Evolutionary conservation across 2,329 filamentous ascomycete species (phyloP).

Genomic region (Dothideomycetes sp.): DNA sequence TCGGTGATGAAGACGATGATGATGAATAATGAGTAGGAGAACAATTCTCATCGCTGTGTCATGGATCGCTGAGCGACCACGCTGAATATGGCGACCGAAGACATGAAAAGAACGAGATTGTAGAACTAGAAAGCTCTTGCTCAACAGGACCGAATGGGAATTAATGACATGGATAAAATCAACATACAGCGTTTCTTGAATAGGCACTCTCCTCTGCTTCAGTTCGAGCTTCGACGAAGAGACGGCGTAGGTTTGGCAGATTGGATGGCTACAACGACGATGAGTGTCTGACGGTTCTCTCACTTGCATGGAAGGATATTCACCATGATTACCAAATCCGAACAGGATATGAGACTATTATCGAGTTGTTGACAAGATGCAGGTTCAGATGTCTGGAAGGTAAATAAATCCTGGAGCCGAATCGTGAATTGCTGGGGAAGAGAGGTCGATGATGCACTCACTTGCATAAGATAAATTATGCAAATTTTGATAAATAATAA

Average conservation of each 20-base stretch:
- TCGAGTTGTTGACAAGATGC: no score
- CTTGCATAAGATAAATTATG: no score
- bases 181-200: slow-evolving; percentile 76
- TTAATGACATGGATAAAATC: slow-evolving; percentile 1
- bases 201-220: slow-evolving; percentile 93
- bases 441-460: no score
- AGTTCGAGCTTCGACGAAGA: slow-evolving; percentile 89
- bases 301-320: no score
- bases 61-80: slow-evolving; percentile 80
- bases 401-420: no score
- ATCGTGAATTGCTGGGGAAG: no score
- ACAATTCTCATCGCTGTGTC: slow-evolving; percentile 19
- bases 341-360: no score
- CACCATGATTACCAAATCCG: no score
- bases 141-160: no score
- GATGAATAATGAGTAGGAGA: slow-evolving; percentile 15
- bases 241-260: slow-evolving; percentile 85
- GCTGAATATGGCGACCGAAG: slow-evolving; percentile 89
- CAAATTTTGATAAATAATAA: no score
- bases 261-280: slow-evolving; percentile 61
- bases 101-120: slow-evolving; percentile 93
- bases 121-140: slow-evolving; percentile 61
- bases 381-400: no score
- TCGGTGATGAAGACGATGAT: slow-evolving; percentile 29
- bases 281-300: no score